phyloP scores from a whole-genome alignment of 2,329 filamentous ascomycete genomes.

The Aspergillus puulaauensis region DNA sequence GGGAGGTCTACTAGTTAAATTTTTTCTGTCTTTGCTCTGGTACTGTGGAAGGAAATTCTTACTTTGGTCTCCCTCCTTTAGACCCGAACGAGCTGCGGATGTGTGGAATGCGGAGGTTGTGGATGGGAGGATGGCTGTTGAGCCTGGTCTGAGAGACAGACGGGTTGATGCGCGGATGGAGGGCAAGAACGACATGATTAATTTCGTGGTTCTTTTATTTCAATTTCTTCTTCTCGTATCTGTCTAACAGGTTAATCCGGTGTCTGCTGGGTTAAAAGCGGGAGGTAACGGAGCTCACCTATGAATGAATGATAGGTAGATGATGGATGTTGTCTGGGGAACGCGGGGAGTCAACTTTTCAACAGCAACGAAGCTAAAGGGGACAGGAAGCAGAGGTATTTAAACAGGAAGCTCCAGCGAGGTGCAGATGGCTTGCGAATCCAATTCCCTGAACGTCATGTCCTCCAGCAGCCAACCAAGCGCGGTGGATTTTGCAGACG shows the following conservation, averaged over 20 bases:
- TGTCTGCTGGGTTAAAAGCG: background rate
- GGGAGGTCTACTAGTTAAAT: background rate
- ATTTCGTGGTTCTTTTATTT: background rate
- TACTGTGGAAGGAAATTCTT: constrained; percentile 1
- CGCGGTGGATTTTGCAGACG: background rate
- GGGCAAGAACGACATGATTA: constrained; percentile 37
- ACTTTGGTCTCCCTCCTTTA: constrained; percentile 40
- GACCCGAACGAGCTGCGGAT: constrained; percentile 22
- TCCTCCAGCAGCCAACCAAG: background rate
- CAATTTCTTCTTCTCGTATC: background rate
- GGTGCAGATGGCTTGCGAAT: background rate
- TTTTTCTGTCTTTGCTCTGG: too few relatives aligned
- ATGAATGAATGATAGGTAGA: background rate
- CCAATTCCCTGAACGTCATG: background rate
- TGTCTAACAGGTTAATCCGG: background rate
- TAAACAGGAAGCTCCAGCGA: background rate
- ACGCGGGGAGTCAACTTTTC: background rate
- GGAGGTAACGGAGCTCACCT: background rate
- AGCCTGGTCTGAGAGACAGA: constrained; percentile 20
- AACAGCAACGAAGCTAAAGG: background rate
- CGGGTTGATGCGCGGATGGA: constrained; percentile 25
- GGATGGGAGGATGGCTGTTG: constrained; percentile 9
- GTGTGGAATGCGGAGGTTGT: constrained; percentile 29
- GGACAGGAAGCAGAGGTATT: background rate
- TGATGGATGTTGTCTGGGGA: background rate